Base-by-base conservation (phyloP, 2,329 filamentous ascomycete genomes). In the Colletotrichum cuscutae region DNA sequence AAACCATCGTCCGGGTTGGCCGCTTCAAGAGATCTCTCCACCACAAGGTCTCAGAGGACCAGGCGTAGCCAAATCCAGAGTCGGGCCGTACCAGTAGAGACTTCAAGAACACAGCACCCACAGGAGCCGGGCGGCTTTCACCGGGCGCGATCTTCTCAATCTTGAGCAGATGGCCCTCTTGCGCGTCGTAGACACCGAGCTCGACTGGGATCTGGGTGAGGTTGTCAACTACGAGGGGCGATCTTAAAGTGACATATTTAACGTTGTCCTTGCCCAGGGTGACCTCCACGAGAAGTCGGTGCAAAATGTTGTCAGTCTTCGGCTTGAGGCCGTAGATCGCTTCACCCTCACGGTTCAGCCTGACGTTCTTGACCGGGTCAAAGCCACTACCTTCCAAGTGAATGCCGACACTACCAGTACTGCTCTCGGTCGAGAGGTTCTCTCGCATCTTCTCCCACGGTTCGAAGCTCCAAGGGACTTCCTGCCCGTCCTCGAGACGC, bases 131-230 rank as follows among this genome's bases (percentile, higher is more conserved):
- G 22, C 95, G 90, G 65, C 92, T 92, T 80, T 98, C 95, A 0
- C 97, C 97, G 0, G 97, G 97, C 0, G 95, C 89, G 68, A 99
- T 96, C 85, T 98, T 98, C 83, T 99, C 97, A 74, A 99, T 98
- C 85, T 98, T 98, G 75, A 98, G 89, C 22, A 99, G 86, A 81
- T 98, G 93, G 0, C 95, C 95, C 70, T 98, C 93, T 74, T 94
- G 90, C 0, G 91, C 91, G 80, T 96, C 97, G 79, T 94, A 98
- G 19, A 99, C 91, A 19, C 97, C 97, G 26, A 99, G 83, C 81
- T 99, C 97, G 15, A 99, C 92, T 0, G 97, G 96, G 56, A 99
- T 98, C 80, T 99, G 95, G 0, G 97, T 99, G 75, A 97, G 94
- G 82, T 99, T 99, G 80, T 99, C 97, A 8, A 99, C 91, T 0